A percentile compares a stretch with the other conserved stretches of the same genome.
phyloP scores from a whole-genome alignment of 495 filamentous ascomycete genomes.

The Xylaria grammica region DNA sequence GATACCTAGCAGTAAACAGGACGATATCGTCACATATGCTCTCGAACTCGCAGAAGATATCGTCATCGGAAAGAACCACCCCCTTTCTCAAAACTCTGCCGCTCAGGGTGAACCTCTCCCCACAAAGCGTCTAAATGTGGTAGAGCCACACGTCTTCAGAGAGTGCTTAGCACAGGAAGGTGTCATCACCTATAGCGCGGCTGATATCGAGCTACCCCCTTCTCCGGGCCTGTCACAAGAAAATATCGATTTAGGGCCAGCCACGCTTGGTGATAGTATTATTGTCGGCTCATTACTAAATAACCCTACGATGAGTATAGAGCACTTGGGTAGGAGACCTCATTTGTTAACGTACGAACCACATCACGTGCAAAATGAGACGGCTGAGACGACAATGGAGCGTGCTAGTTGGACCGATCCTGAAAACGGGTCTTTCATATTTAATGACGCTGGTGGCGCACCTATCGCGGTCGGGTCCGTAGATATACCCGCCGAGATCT shows the following conservation, averaged over 20 bases:
- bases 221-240: background rate
- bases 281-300: background rate
- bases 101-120: no score
- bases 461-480: background rate
- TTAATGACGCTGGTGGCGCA: no score
- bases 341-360: background rate
- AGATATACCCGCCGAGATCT: background rate
- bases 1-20: background rate
- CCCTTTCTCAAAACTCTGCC: background rate
- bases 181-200: background rate
- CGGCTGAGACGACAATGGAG: background rate
- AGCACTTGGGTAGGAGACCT: background rate
- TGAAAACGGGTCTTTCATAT: background rate
- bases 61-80: background rate
- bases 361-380: background rate
- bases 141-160: background rate
- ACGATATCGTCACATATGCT: background rate
- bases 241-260: background rate
- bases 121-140: background rate
- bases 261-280: background rate
- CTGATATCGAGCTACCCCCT: background rate
- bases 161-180: background rate
- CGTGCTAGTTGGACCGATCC: background rate
- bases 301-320: background rate
- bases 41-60: background rate